Conservation (phyloP, 2,329 filamentous ascomycete genomes). For the Aspergillus unguis region DNA sequence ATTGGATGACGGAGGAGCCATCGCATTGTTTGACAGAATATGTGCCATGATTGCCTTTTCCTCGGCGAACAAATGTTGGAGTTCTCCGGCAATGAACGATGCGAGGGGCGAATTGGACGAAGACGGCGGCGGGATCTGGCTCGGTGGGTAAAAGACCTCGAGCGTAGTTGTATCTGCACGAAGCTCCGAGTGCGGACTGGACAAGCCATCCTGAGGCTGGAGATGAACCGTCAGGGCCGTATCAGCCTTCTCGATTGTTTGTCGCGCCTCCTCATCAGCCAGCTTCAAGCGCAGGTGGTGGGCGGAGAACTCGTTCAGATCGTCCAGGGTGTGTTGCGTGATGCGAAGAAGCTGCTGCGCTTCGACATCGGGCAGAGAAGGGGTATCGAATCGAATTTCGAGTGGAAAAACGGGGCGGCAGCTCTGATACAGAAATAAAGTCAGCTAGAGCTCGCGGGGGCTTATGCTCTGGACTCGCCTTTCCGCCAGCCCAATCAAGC, state of each 20-base stretch:
- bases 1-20: constrained; percentile 20
- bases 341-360: constrained; percentile 69
- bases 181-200: constrained; percentile 59
- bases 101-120: constrained; percentile 71
- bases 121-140: constrained; percentile 62
- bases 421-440: constrained; percentile 53
- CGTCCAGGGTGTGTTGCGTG: constrained; percentile 84
- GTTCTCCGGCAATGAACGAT: constrained; percentile 71
- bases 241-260: constrained; percentile 31
- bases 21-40: constrained; percentile 57
- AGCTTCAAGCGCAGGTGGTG: constrained; percentile 75
- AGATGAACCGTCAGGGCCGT: constrained; percentile 70
- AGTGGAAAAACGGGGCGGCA: constrained; percentile 87
- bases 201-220: constrained; percentile 48
- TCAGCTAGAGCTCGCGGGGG: not conserved
- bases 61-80: constrained; percentile 77
- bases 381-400: constrained; percentile 71
- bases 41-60: constrained; percentile 83
- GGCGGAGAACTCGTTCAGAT: constrained; percentile 78
- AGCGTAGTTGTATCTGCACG: constrained; percentile 68
- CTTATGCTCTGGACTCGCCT: constrained; percentile 51
- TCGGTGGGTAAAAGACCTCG: constrained; percentile 72
- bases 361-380: constrained; percentile 63
- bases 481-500: constrained; percentile 87
- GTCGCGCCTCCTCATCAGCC: constrained; percentile 34